Evolutionary conservation across 352 stramenopile genomes (phyloP).

Genomic region (Hyaloperonospora arabidopsidis): DNA sequence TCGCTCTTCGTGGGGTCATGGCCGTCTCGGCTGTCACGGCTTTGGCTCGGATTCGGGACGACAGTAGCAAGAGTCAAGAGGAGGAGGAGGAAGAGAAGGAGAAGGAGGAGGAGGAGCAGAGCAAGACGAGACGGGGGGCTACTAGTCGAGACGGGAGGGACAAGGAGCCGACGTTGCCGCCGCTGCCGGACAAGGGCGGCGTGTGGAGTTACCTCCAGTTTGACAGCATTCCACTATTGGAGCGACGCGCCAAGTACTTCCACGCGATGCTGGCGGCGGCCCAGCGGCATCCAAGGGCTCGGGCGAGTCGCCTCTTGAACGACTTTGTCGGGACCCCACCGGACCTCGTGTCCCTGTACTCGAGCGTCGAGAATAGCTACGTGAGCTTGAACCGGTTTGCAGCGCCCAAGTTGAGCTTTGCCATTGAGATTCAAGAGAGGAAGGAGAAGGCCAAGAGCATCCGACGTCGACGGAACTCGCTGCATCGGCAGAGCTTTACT

Average conservation of each 20-base stretch:
- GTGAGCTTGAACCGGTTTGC: slow-evolving; percentile 75
- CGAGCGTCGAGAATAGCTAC: slow-evolving; percentile 61
- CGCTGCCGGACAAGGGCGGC: slow-evolving; percentile 58
- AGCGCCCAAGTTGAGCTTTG: slow-evolving; percentile 52
- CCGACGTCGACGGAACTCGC: slow-evolving; percentile 37
- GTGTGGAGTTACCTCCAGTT: slow-evolving; percentile 69
- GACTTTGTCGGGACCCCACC: slow-evolving; percentile 62
- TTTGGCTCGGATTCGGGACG: slow-evolving; percentile 23
- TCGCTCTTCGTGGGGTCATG: slow-evolving; percentile 50
- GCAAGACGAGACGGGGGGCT: slow-evolving; percentile 11
- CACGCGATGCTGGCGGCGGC: slow-evolving; percentile 53
- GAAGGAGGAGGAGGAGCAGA: slow-evolving; percentile 14
- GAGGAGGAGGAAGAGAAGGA: slow-evolving; percentile 23
- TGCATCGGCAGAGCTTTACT: slow-evolving; percentile 33
- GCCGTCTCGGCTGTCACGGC: slow-evolving; percentile 25
- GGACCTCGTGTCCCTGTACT: slow-evolving; percentile 45
- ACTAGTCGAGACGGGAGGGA: slow-evolving; percentile 20
- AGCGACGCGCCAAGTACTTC: slow-evolving; percentile 58
- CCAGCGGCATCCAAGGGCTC: slow-evolving; percentile 38
- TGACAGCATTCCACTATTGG: slow-evolving; percentile 50
- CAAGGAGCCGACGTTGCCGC: slow-evolving; percentile 31
- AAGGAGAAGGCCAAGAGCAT: slow-evolving; percentile 70
- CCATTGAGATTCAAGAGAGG: slow-evolving; percentile 64
- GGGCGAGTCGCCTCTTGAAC: slow-evolving; percentile 52
- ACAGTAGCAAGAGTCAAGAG: slow-evolving; percentile 27